Base-by-base conservation (phyloP, 2,329 filamentous ascomycete species). In the Penicillium sp. region DNA sequence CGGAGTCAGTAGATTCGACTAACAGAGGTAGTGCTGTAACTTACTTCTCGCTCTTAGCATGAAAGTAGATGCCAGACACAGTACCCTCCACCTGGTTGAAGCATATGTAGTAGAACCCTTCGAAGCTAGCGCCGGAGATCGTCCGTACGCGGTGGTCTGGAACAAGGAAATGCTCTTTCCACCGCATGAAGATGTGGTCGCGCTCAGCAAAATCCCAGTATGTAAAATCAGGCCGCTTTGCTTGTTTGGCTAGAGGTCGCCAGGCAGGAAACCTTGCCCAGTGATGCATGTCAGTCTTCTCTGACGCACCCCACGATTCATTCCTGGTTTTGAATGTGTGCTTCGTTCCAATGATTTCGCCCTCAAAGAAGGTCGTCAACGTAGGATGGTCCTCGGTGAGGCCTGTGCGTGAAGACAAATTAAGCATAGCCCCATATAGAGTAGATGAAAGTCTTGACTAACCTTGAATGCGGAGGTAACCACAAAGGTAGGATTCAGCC, bases 51-150 rank as follows among this genome's bases (percentile, higher is more conserved):
- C 93, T 98, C 82, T 96, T 97, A 13, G 92, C 91, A 80, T 99
- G 95, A 76, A 97, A 99, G 79, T 99, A 99, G 62, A 98, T 97
- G 19, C 95, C 95, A 73, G 88, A 93, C 46, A 99, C 91, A 66
- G 86, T 89, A 7, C 94, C 95, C 66, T 89, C 86, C 53, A 92
- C 82, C 78, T 98, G 94, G 77, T 98, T 97, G 82, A 98, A 98
- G 81, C 93, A 97, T 68, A 99, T 98, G 74, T 99, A 99, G 76
- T 98, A 99, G 76, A 99, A 99, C 0, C 95, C 95, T 74, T 99
- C 95, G 64, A 98, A 99, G 73, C 94, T 98, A 7, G 95, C 95
- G 19, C 95, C 95, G 38, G 88, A 91, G 64, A 99, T 97, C 11
- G 91, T 96, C 64, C 90, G 87, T 21, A 98, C 93, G 17, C 91